Evolutionary conservation across 805 yeast species (phyloP).

Genomic region (Wickerhamiella shivajii): DNA sequence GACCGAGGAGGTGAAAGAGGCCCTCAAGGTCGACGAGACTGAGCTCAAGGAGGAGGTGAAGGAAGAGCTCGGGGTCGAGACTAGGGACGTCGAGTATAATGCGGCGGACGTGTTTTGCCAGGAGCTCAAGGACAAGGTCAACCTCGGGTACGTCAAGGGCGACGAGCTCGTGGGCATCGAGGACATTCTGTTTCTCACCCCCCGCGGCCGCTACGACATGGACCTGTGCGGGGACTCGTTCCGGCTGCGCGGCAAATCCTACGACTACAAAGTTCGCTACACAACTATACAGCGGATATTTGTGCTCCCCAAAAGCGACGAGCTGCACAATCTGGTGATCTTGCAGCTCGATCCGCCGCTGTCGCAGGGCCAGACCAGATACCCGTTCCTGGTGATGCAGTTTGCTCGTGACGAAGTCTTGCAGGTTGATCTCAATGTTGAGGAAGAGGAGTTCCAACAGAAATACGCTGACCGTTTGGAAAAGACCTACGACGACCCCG

Average conservation of each 20-base stretch:
- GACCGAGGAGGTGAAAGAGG: constrained; percentile 28
- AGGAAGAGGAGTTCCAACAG: constrained; percentile 63
- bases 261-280: constrained; percentile 89
- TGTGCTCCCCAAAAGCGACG: constrained; percentile 89
- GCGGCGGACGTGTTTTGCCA: constrained; percentile 84
- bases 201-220: constrained; percentile 96
- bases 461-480: constrained; percentile 65
- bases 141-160: constrained; percentile 86
- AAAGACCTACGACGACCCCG: constrained; percentile 61
- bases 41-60: constrained; percentile 14
- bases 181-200: constrained; percentile 84
- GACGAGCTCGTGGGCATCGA: constrained; percentile 88
- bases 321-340: constrained; percentile 72
- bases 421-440: constrained; percentile 75
- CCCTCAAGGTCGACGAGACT: constrained; percentile 21
- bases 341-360: constrained; percentile 93
- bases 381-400: constrained; percentile 83
- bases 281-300: constrained; percentile 81
- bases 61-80: constrained; percentile 21
- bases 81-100: constrained; percentile 31
- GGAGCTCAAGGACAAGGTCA: constrained; percentile 81
- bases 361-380: constrained; percentile 95
- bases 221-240: constrained; percentile 81
- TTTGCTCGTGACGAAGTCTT: constrained; percentile 83
- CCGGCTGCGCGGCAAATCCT: constrained; percentile 91